Percentiles rank a stretch among this genome's conserved stretches.
These are phyloP conservation scores for Blumeriella jaapii DNA, from an alignment of 2,329 filamentous ascomycete species.

Conservation along the genomic window DNA sequence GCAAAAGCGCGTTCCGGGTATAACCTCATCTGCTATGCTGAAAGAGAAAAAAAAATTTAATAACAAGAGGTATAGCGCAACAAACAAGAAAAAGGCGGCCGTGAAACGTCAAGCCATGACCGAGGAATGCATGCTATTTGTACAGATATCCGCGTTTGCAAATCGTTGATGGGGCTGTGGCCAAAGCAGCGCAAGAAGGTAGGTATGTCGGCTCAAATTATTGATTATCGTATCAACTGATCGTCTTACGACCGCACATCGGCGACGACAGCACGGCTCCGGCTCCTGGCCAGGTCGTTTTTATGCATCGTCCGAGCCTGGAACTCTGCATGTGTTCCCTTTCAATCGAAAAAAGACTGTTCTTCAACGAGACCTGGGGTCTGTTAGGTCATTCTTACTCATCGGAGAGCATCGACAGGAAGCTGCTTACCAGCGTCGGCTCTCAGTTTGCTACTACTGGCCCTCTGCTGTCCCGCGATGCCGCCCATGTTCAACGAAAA, in stretches of 20 bases:
- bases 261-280: too few relatives aligned
- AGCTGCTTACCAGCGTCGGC: constrained; percentile 24
- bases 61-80: neutral
- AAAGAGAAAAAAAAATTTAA: neutral
- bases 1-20: constrained; percentile 10
- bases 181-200: too few relatives aligned
- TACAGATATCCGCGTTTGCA: too few relatives aligned
- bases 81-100: neutral
- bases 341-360: constrained; percentile 27
- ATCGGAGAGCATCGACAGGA: constrained; percentile 2
- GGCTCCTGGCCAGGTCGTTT: too few relatives aligned
- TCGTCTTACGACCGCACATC: too few relatives aligned
- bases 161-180: too few relatives aligned
- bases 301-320: too few relatives aligned
- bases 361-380: constrained; percentile 23
- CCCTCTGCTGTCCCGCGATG: constrained; percentile 29
- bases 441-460: constrained; percentile 21
- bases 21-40: constrained; percentile 11
- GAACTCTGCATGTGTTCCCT: neutral
- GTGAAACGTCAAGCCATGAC: neutral
- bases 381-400: constrained; percentile 3
- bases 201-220: too few relatives aligned
- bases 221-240: too few relatives aligned
- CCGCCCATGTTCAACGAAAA: constrained; percentile 35
- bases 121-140: too few relatives aligned